Conservation (phyloP, 176 grass and related monocot species). For the Phoenix dactylifera region DNA sequence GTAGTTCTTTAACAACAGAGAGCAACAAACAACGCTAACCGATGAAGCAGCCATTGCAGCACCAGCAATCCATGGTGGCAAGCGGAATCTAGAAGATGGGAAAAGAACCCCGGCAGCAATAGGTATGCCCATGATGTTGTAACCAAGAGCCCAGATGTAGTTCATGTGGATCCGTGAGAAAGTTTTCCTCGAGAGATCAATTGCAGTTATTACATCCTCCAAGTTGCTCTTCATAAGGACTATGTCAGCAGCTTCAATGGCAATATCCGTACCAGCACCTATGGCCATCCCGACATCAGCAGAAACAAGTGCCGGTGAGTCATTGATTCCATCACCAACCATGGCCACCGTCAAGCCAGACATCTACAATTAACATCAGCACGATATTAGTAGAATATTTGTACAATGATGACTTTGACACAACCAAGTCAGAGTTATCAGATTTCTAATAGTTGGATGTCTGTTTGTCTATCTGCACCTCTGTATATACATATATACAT, state of each 20-base stretch:
- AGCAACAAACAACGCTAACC: constrained; percentile 83
- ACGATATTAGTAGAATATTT: not conserved
- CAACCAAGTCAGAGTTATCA: too few relatives aligned
- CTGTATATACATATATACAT: too few relatives aligned
- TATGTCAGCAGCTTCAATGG: constrained; percentile 93
- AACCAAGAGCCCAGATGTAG: constrained; percentile 89
- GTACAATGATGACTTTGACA: not conserved
- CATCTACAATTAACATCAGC: constrained; percentile 29
- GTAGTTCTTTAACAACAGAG: constrained; percentile 77
- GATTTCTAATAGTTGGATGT: too few relatives aligned
- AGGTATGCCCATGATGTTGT: constrained; percentile 78
- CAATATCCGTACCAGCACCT: constrained; percentile 77
- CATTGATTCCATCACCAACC: constrained; percentile 93
- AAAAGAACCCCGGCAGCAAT: constrained; percentile 74
- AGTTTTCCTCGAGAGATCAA: constrained; percentile 87
- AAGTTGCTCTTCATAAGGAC: constrained; percentile 96
- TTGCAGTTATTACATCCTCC: constrained; percentile 86
- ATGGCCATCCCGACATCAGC: constrained; percentile 81
- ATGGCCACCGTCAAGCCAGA: constrained; percentile 69
- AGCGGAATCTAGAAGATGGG: constrained; percentile 52
- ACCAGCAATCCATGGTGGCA: constrained; percentile 89
- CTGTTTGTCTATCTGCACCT: too few relatives aligned
- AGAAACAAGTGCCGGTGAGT: constrained; percentile 77
- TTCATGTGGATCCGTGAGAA: constrained; percentile 90
- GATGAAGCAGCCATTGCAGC: constrained; percentile 92